Conservation (phyloP, 352 stramenopile species). For the Globisporangium paddicum region DNA sequence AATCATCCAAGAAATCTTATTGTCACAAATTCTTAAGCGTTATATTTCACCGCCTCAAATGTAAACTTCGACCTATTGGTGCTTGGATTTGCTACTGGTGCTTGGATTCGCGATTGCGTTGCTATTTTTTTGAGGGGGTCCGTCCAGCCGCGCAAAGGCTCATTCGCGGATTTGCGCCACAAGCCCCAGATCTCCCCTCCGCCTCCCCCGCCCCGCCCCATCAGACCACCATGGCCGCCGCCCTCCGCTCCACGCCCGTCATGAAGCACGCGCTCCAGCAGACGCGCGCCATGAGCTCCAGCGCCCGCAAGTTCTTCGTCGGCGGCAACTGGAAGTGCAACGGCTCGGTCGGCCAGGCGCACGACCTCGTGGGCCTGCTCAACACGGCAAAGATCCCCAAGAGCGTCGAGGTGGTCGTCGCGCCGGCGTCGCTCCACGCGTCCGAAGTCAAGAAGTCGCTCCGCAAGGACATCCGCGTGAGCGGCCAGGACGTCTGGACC, state of each 20-base stretch:
- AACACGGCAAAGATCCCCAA: conserved; percentile 80
- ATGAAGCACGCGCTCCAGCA: conserved; percentile 36
- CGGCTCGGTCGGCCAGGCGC: conserved; percentile 59
- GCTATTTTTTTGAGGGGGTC: background rate
- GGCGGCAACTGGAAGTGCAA: conserved; percentile 99
- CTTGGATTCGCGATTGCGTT: conserved; percentile 3
- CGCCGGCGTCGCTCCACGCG: conserved; percentile 92
- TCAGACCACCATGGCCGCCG: background rate
- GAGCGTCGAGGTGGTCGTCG: conserved; percentile 95
- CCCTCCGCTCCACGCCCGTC: conserved; percentile 24
- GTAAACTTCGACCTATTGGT: background rate
- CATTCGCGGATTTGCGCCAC: conserved; percentile 46
- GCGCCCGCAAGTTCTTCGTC: conserved; percentile 96
- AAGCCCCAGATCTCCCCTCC: conserved; percentile 21
- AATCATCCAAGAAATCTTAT: too few species aligned
- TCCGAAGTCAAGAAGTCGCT: conserved; percentile 55
- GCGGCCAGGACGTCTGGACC: conserved; percentile 94
- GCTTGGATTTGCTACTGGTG: conserved; percentile 8
- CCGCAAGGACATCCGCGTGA: conserved; percentile 67
- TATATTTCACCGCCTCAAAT: too few species aligned
- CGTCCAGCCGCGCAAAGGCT: conserved; percentile 3
- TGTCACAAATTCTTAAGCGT: too few species aligned
- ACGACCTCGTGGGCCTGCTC: conserved; percentile 72
- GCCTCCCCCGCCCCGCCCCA: conserved; percentile 1
- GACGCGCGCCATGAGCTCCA: conserved; percentile 58